Conservation (phyloP, 2,329 filamentous ascomycete genomes). For the Neofusicoccum sp. region DNA sequence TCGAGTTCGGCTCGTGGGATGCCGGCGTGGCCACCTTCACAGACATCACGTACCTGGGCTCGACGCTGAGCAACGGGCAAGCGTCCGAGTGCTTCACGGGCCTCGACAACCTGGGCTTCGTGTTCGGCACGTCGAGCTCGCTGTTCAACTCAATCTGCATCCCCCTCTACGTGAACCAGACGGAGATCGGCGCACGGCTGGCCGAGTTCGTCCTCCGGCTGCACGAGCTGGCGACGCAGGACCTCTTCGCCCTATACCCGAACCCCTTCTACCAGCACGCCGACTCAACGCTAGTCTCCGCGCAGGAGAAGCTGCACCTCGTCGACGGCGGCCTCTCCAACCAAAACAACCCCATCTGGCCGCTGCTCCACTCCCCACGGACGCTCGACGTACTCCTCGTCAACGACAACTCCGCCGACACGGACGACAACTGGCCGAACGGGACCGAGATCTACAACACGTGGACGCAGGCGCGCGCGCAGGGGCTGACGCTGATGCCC, state of each 20-base stretch:
- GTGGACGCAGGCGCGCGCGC: slow-evolving; percentile 53
- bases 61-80: slow-evolving; percentile 54
- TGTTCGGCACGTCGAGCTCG: slow-evolving; percentile 46
- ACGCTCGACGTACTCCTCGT: slow-evolving; percentile 63
- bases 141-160: slow-evolving; percentile 40
- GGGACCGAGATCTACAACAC: slow-evolving; percentile 59
- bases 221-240: slow-evolving; percentile 27
- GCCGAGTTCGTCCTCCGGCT: slow-evolving; percentile 24
- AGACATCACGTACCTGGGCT: slow-evolving; percentile 60
- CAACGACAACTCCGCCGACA: slow-evolving; percentile 64
- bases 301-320: slow-evolving; percentile 42
- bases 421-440: slow-evolving; percentile 57
- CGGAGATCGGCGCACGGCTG: slow-evolving; percentile 3
- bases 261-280: slow-evolving; percentile 60
- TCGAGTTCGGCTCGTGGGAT: slow-evolving; percentile 66
- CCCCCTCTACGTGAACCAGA: neutral
- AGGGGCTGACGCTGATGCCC: slow-evolving; percentile 59
- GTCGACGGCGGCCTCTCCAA: slow-evolving; percentile 52
- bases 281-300: slow-evolving; percentile 30
- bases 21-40: slow-evolving; percentile 59
- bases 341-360: slow-evolving; percentile 55
- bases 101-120: slow-evolving; percentile 51
- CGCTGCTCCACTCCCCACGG: slow-evolving; percentile 51
- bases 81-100: slow-evolving; percentile 43
- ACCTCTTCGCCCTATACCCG: slow-evolving; percentile 54